Conservation (phyloP, 2,329 filamentous ascomycete species). For the Penicillium sp. region DNA sequence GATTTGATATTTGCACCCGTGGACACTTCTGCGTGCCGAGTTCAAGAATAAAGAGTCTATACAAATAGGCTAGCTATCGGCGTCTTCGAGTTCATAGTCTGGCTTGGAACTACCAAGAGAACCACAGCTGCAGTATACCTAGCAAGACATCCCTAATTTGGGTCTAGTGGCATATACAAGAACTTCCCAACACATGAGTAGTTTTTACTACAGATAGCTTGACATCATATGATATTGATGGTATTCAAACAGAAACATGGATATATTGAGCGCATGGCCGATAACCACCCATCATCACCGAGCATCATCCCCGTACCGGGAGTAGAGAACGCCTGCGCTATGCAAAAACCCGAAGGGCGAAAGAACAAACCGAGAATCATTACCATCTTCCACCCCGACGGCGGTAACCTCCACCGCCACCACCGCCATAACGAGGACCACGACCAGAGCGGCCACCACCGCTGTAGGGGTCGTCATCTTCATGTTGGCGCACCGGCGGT, state of each 20-base stretch:
- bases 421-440: slow-evolving; percentile 42
- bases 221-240: background rate
- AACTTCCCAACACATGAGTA: background rate
- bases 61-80: too few species aligned
- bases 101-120: too few species aligned
- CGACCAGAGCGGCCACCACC: slow-evolving; percentile 41
- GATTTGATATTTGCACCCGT: too few species aligned
- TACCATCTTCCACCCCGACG: slow-evolving; percentile 43
- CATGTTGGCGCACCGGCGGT: slow-evolving; percentile 55
- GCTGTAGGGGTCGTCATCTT: slow-evolving; percentile 51
- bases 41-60: too few species aligned
- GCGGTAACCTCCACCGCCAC: slow-evolving; percentile 44
- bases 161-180: background rate
- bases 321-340: slow-evolving; percentile 42
- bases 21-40: too few species aligned
- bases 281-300: slow-evolving; percentile 22
- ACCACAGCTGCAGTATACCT: background rate
- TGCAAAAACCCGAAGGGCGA: slow-evolving; percentile 32
- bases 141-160: background rate
- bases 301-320: slow-evolving; percentile 26
- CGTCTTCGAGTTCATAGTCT: too few species aligned
- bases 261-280: slow-evolving; percentile 20
- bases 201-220: background rate
- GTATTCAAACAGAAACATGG: slow-evolving; percentile 8
- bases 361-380: slow-evolving; percentile 13